Conservation (phyloP, 495 filamentous ascomycete species). For the Tuber magnatum region DNA sequence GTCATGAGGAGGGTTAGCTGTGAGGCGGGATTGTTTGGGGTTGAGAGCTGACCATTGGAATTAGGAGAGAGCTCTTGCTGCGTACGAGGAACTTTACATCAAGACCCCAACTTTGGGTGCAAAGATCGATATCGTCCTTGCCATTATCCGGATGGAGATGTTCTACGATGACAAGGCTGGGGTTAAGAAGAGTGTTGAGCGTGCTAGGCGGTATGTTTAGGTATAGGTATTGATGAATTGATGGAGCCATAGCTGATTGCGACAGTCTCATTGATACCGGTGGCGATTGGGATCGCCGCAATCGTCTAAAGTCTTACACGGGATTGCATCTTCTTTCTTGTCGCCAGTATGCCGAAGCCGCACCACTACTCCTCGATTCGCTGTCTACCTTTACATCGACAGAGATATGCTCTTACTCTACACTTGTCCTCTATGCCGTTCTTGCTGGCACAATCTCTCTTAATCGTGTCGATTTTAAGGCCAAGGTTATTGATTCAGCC, state of each 20-base stretch:
- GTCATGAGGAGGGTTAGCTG: background rate
- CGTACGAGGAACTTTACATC: conserved; percentile 85
- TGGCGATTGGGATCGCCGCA: conserved; percentile 96
- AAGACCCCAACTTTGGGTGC: conserved; percentile 90
- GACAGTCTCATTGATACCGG: conserved; percentile 75
- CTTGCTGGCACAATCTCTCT: conserved; percentile 89
- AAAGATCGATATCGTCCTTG: conserved; percentile 92
- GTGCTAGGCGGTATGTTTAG: conserved; percentile 55
- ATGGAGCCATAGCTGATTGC: conserved; percentile 6
- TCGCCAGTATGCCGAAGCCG: conserved; percentile 79
- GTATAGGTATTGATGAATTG: background rate
- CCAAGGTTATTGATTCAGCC: conserved; percentile 93
- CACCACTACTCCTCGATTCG: conserved; percentile 88
- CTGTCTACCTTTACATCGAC: conserved; percentile 98
- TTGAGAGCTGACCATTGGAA: background rate
- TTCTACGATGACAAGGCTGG: conserved; percentile 88
- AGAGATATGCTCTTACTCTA: conserved; percentile 92
- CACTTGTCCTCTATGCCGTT: conserved; percentile 89
- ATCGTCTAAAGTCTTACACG: conserved; percentile 96
- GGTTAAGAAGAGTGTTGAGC: conserved; percentile 88
- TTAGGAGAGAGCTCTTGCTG: conserved; percentile 84
- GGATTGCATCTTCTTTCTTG: conserved; percentile 86
- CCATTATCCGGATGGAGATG: conserved; percentile 88
- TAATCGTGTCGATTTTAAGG: conserved; percentile 96
- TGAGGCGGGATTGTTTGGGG: background rate